phyloP scores from a whole-genome alignment of 1,284 basidiomycete genomes.

The Apiotrichum sp. region DNA sequence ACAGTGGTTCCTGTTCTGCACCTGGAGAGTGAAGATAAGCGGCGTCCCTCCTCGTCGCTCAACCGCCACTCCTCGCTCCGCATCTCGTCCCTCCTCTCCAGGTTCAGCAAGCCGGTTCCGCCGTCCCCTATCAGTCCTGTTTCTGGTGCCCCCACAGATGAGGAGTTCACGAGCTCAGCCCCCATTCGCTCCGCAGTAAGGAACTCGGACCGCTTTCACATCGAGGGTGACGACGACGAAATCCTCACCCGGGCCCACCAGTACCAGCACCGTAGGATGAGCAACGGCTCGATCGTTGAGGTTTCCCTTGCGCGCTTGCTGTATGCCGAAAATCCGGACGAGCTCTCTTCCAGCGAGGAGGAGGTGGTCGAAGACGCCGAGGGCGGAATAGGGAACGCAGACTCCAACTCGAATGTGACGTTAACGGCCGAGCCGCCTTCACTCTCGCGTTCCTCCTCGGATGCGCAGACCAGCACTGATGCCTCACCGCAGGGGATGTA shows the following conservation, averaged over 20 bases:
- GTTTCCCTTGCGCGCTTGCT: conserved; percentile 7
- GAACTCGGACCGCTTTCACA: conserved; percentile 28
- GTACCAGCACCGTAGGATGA: conserved; percentile 1
- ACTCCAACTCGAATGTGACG: not conserved
- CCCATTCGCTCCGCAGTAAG: conserved; percentile 17
- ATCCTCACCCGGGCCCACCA: not conserved
- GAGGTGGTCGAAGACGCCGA: no score
- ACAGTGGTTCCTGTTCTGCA: no score
- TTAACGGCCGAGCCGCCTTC: not conserved
- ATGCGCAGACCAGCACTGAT: not conserved
- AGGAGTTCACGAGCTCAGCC: not conserved
- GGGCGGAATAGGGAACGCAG: not conserved
- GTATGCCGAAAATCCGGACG: conserved; percentile 21
- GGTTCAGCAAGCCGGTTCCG: not conserved
- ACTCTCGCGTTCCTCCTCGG: conserved; percentile 14
- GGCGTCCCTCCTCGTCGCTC: not conserved
- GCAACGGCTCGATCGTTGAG: conserved; percentile 9
- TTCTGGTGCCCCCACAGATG: not conserved
- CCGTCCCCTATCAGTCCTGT: not conserved
- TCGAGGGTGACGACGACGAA: conserved; percentile 29
- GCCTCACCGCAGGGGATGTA: not conserved
- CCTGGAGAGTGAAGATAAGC: not conserved
- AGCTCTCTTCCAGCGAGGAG: not conserved
- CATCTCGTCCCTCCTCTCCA: conserved; percentile 4
- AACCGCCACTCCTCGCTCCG: not conserved